Conservation (phyloP, 805 yeast genomes). For the Kazachstania taianensis region DNA sequence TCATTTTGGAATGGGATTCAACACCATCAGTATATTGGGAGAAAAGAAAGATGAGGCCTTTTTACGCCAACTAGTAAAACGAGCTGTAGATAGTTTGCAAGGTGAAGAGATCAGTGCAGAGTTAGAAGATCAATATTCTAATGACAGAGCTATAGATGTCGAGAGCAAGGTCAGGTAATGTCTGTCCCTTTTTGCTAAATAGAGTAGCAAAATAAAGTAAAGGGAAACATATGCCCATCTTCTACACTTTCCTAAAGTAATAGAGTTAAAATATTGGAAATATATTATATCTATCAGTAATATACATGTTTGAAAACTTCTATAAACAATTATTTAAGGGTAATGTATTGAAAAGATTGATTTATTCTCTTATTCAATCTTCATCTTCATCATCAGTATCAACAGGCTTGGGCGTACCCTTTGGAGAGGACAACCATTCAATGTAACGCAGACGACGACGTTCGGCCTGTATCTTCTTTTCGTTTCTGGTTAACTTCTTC, state of each 20-base stretch:
- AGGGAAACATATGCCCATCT: too few relatives aligned
- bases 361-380: too few relatives aligned
- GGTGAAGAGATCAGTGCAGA: constrained; percentile 50
- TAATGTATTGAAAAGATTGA: too few relatives aligned
- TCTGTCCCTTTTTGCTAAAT: too few relatives aligned
- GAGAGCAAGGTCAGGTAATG: too few relatives aligned
- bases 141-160: constrained; percentile 9
- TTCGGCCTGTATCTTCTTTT: constrained; percentile 81
- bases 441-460: constrained; percentile 90
- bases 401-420: constrained; percentile 92
- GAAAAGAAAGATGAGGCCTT: constrained; percentile 30
- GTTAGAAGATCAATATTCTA: constrained; percentile 39
- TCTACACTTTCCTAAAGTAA: too few relatives aligned
- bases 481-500: constrained; percentile 97
- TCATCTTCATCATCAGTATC: constrained; percentile 81
- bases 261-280: background rate
- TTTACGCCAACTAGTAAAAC: constrained; percentile 38
- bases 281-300: constrained; percentile 1
- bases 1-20: constrained; percentile 52
- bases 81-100: constrained; percentile 36
- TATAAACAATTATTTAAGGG: too few relatives aligned
- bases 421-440: constrained; percentile 91
- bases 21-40: constrained; percentile 70
- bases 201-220: too few relatives aligned
- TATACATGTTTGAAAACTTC: too few relatives aligned